These are phyloP conservation scores for Amylocarpus encephaloides DNA, from an alignment of 2,329 filamentous ascomycete species.

Conservation along the genomic window DNA sequence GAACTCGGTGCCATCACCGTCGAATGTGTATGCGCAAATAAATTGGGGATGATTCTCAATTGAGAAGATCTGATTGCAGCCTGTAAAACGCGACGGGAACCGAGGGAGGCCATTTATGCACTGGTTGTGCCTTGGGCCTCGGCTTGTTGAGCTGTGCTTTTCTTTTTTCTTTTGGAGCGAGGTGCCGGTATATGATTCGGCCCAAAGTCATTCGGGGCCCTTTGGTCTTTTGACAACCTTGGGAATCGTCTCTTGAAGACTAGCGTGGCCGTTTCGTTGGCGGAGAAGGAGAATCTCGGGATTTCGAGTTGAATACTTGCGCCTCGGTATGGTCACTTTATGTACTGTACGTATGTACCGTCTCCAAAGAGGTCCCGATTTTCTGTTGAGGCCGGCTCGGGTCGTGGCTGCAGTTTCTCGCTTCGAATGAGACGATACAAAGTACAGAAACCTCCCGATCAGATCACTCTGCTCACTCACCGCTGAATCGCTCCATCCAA, in stretches of 20 bases:
- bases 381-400: not conserved
- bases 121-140: slow-evolving; percentile 1
- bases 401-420: not conserved
- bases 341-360: too few species aligned
- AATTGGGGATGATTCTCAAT: not conserved
- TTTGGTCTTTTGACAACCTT: too few species aligned
- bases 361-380: not conserved
- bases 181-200: not conserved
- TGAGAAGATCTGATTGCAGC: slow-evolving; percentile 1
- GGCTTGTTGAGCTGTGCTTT: slow-evolving; percentile 2
- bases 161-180: not conserved
- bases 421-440: too few species aligned
- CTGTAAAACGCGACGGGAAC: not conserved
- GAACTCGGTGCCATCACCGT: not conserved
- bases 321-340: not conserved
- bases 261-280: not conserved
- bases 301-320: not conserved
- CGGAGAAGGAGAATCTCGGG: not conserved
- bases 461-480: too few species aligned
- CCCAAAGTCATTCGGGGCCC: too few species aligned
- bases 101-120: not conserved
- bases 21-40: not conserved
- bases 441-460: too few species aligned
- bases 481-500: too few species aligned
- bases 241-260: too few species aligned